phyloP scores from a whole-genome alignment of 1,139 yeast genomes.

The Zygosaccharomyces sapae region DNA sequence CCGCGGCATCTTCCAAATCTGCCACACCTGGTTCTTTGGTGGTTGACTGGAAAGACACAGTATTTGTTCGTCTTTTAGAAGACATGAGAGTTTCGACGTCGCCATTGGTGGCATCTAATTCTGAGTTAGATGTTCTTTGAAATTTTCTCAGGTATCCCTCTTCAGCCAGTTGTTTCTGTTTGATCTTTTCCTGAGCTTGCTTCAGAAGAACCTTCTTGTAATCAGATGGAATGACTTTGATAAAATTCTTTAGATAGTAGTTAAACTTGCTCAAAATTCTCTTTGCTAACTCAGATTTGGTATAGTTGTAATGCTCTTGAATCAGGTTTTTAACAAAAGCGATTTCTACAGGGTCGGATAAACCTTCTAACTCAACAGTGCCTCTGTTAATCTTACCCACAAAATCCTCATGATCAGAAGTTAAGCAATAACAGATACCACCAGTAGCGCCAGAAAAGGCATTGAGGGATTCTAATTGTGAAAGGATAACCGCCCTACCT shows the following conservation, averaged over 20 bases:
- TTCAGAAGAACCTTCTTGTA: slow-evolving; percentile 84
- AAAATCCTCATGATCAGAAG: slow-evolving; percentile 86
- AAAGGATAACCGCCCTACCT: slow-evolving; percentile 92
- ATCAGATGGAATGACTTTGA: slow-evolving; percentile 88
- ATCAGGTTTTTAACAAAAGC: slow-evolving; percentile 90
- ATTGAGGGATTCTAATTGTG: slow-evolving; percentile 88
- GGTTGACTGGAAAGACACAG: slow-evolving; percentile 44
- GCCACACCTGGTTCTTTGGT: slow-evolving; percentile 72
- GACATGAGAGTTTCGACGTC: slow-evolving; percentile 48
- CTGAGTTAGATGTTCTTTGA: slow-evolving; percentile 68
- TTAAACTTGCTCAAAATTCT: slow-evolving; percentile 80
- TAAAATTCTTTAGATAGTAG: slow-evolving; percentile 82
- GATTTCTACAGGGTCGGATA: slow-evolving; percentile 85
- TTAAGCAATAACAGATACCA: slow-evolving; percentile 95
- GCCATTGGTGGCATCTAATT: slow-evolving; percentile 84
- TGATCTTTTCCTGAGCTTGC: slow-evolving; percentile 56
- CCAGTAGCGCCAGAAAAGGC: slow-evolving; percentile 98
- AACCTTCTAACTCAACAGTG: slow-evolving; percentile 72
- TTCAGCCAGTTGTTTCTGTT: slow-evolving; percentile 55
- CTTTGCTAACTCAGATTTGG: slow-evolving; percentile 86
- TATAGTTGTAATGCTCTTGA: slow-evolving; percentile 93
- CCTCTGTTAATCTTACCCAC: slow-evolving; percentile 73
- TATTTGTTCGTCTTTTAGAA: slow-evolving; percentile 45
- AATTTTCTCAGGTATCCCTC: slow-evolving; percentile 45
- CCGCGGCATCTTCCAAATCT: slow-evolving; percentile 85